phyloP scores from a whole-genome alignment of 2,329 filamentous ascomycete species.

The Zymoseptoria crescenta region DNA sequence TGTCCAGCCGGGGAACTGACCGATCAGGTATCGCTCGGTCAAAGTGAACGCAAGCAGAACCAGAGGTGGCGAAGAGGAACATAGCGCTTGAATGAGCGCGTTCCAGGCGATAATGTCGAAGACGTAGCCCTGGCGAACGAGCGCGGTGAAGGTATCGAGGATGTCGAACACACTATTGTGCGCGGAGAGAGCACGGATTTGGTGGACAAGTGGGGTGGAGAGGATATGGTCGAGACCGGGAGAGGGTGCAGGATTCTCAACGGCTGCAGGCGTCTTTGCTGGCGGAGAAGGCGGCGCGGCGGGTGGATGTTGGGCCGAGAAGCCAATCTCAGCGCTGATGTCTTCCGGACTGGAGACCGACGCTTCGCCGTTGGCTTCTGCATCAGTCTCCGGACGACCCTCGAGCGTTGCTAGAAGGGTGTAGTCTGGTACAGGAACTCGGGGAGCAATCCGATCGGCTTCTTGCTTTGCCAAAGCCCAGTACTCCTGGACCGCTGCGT shows the following conservation, averaged over 20 bases:
- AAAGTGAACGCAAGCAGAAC: constrained; percentile 61
- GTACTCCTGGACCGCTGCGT: constrained; percentile 53
- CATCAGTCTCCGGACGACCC: not conserved
- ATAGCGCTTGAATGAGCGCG: constrained; percentile 56
- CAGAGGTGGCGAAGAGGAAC: constrained; percentile 41
- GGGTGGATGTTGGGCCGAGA: not conserved
- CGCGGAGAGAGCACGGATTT: constrained; percentile 44
- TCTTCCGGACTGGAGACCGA: not conserved
- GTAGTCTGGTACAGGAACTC: constrained; percentile 15
- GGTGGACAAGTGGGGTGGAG: constrained; percentile 41
- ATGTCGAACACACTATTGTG: constrained; percentile 41
- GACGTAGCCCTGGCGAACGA: constrained; percentile 60
- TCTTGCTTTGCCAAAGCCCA: constrained; percentile 57
- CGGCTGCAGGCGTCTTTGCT: not conserved
- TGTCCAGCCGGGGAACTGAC: constrained; percentile 67
- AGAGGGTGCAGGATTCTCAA: constrained; percentile 3
- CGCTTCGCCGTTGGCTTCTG: not conserved
- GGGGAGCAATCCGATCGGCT: constrained; percentile 34
- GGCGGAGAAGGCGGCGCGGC: not conserved
- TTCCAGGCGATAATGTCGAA: constrained; percentile 78
- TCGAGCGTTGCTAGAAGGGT: not conserved
- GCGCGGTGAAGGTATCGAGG: constrained; percentile 42
- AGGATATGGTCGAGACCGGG: constrained; percentile 31
- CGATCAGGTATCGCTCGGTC: constrained; percentile 73
- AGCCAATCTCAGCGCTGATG: constrained; percentile 11